These are phyloP conservation scores for Helenozyma baotianmanensis DNA, from an alignment of 805 yeast species.

Conservation along the genomic window DNA sequence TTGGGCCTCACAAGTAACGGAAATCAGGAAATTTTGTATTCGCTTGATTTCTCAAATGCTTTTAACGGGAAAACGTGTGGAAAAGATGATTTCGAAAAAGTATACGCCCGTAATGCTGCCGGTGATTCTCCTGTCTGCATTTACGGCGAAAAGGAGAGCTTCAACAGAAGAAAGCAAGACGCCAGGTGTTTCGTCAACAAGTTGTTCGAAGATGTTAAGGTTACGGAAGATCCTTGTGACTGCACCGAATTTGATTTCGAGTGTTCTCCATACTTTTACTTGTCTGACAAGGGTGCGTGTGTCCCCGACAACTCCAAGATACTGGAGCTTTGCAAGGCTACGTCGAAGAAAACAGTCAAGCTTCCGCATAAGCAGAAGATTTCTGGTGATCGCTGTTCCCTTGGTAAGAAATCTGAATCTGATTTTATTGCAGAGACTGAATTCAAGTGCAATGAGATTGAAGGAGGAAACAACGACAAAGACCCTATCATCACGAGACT, in stretches of 20 bases:
- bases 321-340: constrained; percentile 19
- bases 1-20: constrained; percentile 33
- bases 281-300: constrained; percentile 42
- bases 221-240: constrained; percentile 52
- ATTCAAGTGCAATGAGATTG: constrained; percentile 11
- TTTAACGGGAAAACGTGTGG: constrained; percentile 45
- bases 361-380: constrained; percentile 38
- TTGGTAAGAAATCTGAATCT: constrained; percentile 17
- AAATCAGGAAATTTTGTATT: constrained; percentile 20
- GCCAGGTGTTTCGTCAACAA: constrained; percentile 59
- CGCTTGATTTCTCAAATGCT: constrained; percentile 56
- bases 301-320: constrained; percentile 28
- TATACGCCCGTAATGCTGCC: constrained; percentile 51
- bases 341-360: constrained; percentile 18
- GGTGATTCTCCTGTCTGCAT: constrained; percentile 58
- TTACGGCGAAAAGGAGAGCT: constrained; percentile 63
- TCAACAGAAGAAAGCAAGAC: constrained; percentile 57
- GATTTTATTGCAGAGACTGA: constrained; percentile 12
- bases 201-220: constrained; percentile 42
- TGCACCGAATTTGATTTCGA: constrained; percentile 69
- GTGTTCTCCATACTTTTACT: constrained; percentile 50
- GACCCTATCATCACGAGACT: constrained; percentile 32
- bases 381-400: constrained; percentile 44
- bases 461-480: constrained; percentile 5
- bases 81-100: constrained; percentile 58